Base-by-base conservation (phyloP, 192 early-diverging fungal genomes). In the Backusella westeae region DNA sequence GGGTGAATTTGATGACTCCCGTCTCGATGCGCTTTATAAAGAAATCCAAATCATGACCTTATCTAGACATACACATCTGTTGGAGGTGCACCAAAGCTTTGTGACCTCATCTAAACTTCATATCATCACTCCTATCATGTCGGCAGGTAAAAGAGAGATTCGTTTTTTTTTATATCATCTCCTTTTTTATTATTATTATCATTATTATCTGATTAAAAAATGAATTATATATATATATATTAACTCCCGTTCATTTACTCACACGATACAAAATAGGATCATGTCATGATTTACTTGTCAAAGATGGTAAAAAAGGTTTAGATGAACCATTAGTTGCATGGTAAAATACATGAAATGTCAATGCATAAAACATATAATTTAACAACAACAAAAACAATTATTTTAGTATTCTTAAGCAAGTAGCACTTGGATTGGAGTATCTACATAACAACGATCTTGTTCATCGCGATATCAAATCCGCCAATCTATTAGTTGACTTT, bases 401-500 rank as follows among this genome's bases (percentile, higher is more conserved):
- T 71, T 42, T 3, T 71, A 81, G 80, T 38, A 81, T 81, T 4
- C 4, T 81, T 1, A 77, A 75, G 26, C 80, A 81, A 35, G 76
- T 85, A 1, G 75, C 90, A 10, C 86, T 89, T 66, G 91, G 91
- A 1, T 69, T 93, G 15, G 90, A 89, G 9, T 93, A 93, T 75
- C 80, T 93, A 34, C 91, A 93, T 81, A 76, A 80, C 35, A 87
- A 88, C 72, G 88, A 85, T 10, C 63, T 92, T 35, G 89, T 93
- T 52, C 91, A 93, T 77, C 86, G 91, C 5, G 91, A 93, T 72
- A 83, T 93, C 44, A 93, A 93, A 77, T 89, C 90, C 4, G 90
- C 89, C 19, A 93, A 93, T 77, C 67, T 92, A 49, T 79, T 93
- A 41, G 80, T 93, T 44, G 87, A 90, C 71, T 81, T 78, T 10